Evolutionary conservation across 352 stramenopile species (phyloP), one percentile per base, ranked within the genome.

Genomic region (Phytophthora nicotianae): DNA sequence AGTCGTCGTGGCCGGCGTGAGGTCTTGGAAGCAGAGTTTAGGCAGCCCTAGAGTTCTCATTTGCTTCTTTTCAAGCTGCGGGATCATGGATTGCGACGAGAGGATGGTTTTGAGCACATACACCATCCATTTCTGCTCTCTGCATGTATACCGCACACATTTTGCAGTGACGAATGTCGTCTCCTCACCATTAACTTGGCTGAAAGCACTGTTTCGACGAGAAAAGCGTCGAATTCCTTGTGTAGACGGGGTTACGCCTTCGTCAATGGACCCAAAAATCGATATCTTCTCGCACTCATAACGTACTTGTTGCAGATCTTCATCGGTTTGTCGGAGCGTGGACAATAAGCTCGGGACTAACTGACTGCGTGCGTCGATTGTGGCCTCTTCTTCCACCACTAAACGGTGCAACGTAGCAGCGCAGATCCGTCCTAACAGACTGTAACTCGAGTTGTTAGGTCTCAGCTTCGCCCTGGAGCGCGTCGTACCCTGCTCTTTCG

Each of bases 61-160:
- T 33, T 87, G 74, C 51, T 90, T 90, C 66, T 88, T 90, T 29
- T 92, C 81, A 10, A 92, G 71, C 33, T 72, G 64, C 19, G 81
- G 79, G 33, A 88, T 76, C 79, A 90, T 89, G 4, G 64, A 62
- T 17, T 81, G 68, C 0, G 77, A 89, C 8, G 83, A 92, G 2
- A 90, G 60, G 29, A 76, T 82, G 14, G 83, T 84, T 48, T 89
- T 89, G 24, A 92, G 67, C 37, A 89, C 60, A 43, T 86, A 89
- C 26, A 87, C 66, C 60, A 76, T 85, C 83, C 83, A 92, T 35
- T 86, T 89, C 13, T 83, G 74, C 23, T 89, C 79, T 19, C 77
- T 73, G 17, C 79, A 89, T 2, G 58, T 82, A 45, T 89, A 77
- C 14, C 76, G 74, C 8, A 89, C 68, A 29, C 81, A 92, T 38